Percentiles rank a stretch among this genome's conserved stretches.
These are phyloP conservation scores for Cystoisospora suis DNA, from an alignment of 169 alveolate species.

Conservation along the genomic window DNA sequence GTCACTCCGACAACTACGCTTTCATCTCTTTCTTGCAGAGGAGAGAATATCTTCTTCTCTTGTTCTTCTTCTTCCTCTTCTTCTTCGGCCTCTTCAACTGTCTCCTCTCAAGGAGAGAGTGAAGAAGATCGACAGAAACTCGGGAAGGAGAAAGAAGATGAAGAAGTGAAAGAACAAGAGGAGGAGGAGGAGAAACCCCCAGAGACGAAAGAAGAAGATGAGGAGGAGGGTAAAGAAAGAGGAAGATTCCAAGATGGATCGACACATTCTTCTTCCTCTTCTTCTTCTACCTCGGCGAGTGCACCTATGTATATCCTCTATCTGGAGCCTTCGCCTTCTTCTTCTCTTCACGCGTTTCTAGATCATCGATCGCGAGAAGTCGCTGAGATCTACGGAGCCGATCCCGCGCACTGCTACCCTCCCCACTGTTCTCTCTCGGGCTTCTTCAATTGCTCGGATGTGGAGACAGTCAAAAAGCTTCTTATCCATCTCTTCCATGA, in stretches of 20 bases:
- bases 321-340: conserved; percentile 29
- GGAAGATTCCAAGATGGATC: background rate
- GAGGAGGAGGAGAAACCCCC: too few species aligned
- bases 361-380: background rate
- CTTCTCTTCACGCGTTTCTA: background rate
- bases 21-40: too few species aligned
- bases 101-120: too few species aligned
- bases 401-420: conserved; percentile 28
- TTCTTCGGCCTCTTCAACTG: too few species aligned
- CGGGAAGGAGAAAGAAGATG: too few species aligned
- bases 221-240: background rate
- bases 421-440: conserved; percentile 42
- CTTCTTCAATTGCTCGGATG: conserved; percentile 11
- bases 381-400: conserved; percentile 5
- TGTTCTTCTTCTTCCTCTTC: too few species aligned
- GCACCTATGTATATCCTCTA: background rate
- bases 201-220: background rate
- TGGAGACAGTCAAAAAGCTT: background rate
- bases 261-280: too few species aligned
- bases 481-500: background rate
- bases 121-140: too few species aligned
- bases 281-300: too few species aligned
- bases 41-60: too few species aligned
- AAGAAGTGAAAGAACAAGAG: too few species aligned
- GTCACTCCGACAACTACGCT: too few species aligned